Conservation (phyloP, 164 flowering plant genomes). For the Saururus chinensis region DNA sequence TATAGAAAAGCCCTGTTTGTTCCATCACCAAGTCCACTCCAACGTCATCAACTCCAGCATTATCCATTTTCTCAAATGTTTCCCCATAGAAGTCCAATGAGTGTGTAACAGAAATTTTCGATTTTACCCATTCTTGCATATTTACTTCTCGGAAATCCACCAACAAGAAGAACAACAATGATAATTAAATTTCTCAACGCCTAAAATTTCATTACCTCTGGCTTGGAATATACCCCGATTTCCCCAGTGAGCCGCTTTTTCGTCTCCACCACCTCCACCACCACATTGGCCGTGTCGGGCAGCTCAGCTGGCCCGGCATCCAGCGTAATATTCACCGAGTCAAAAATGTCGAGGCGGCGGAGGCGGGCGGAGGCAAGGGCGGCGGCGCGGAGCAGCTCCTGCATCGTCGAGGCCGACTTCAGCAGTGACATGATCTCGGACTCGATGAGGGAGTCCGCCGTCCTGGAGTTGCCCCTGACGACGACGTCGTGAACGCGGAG, state of each 20-base stretch:
- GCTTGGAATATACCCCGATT: conserved; percentile 60
- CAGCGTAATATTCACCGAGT: conserved; percentile 61
- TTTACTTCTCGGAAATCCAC: too few species aligned
- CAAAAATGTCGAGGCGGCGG: conserved; percentile 52
- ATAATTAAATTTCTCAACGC: neutral
- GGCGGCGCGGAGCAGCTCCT: conserved; percentile 52
- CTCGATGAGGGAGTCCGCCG: conserved; percentile 68
- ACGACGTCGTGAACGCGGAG: conserved; percentile 74
- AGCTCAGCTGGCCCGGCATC: conserved; percentile 88
- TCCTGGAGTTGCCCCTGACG: conserved; percentile 73
- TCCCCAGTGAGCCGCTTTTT: conserved; percentile 52
- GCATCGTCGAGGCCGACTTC: conserved; percentile 42
- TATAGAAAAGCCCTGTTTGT: too few species aligned
- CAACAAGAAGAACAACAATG: neutral
- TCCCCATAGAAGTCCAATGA: too few species aligned
- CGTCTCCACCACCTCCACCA: conserved; percentile 60
- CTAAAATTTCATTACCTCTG: conserved; percentile 43
- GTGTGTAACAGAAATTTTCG: too few species aligned
- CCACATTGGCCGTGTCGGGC: conserved; percentile 74
- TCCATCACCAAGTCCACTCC: too few species aligned
- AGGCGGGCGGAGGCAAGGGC: conserved; percentile 46
- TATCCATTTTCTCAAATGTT: too few species aligned
- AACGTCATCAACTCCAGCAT: too few species aligned
- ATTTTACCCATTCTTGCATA: too few species aligned
- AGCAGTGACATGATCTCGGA: conserved; percentile 33